A percentile compares a stretch with the other conserved stretches of the same genome.
Evolutionary conservation across 225 moss, liverwort and hornwort species (phyloP).

Genomic region (Polytrichum commune): DNA sequence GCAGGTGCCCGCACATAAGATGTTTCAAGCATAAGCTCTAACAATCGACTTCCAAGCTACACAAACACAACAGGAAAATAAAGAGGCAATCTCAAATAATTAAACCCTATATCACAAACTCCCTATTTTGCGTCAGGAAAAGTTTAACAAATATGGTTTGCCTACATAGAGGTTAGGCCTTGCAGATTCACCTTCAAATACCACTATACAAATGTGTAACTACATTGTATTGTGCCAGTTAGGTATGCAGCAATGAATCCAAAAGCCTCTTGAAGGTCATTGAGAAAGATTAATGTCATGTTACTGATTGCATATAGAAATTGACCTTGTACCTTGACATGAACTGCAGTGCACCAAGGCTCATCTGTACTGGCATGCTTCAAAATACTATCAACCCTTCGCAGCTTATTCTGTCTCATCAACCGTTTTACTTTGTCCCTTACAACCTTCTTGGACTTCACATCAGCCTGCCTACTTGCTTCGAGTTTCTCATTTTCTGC

Average conservation of each 20-base stretch:
- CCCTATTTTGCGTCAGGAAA: not conserved
- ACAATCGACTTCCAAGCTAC: conserved; percentile 71
- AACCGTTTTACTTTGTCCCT: conserved; percentile 63
- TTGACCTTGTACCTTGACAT: conserved; percentile 60
- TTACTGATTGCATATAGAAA: not conserved
- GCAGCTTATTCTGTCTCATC: conserved; percentile 61
- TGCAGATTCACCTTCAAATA: no score
- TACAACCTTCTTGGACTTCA: conserved; percentile 51
- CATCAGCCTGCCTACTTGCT: conserved; percentile 25
- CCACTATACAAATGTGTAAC: no score
- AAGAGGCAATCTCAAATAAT: not conserved
- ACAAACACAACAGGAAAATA: conserved; percentile 11
- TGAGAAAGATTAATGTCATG: no score
- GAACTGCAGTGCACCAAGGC: conserved; percentile 64
- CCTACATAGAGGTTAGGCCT: not conserved
- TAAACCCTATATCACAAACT: not conserved
- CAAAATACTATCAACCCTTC: conserved; percentile 55
- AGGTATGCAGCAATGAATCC: no score
- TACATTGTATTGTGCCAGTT: no score
- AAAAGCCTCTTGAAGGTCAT: no score
- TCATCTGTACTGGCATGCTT: conserved; percentile 65
- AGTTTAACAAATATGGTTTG: not conserved
- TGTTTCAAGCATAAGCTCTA: conserved; percentile 72
- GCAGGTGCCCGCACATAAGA: conserved; percentile 67
- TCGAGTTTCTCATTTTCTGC: conserved; percentile 19